Base-by-base conservation (phyloP, 179 eudicot species). In the Camellia oleifera region DNA sequence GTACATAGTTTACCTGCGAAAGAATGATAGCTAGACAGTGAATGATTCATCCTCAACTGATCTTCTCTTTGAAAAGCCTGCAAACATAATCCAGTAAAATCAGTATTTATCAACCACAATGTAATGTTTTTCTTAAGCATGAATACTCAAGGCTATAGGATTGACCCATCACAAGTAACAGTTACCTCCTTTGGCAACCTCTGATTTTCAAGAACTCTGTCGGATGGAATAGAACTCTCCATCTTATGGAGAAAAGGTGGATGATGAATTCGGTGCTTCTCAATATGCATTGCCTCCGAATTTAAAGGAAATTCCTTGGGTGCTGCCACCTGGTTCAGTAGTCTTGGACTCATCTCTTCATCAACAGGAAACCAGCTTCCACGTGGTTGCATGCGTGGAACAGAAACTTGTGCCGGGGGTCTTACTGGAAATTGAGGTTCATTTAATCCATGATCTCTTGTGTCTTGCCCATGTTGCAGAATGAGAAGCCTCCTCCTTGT, bases 401-500 rank as follows among this genome's bases (percentile, higher is more conserved):
- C 84, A 9, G 95, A 56, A 72, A 88, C 91, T 85, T 85, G 97
- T 71, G 89, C 75, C 3, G 97, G 88, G 42, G 95, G 82, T 79
- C 93, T 85, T 11, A 60, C 88, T n/a, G 94, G 87, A 83, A 97
- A 90, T 60, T 85, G 88, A 69, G 94, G 83, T 79, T 96, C 98
- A 82, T 66, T 79, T n/a, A 81, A 77, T 42, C 87, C 56, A 50
- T 71, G 83, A 65, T 95, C 96, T 85, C 95, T 88, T 57, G 77
- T 76, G 84, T 96, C 99, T 83, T 87, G 94, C 53, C 99, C 99
- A 85, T 97, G 99, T 83, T 96, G 98, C 86, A 96, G 86, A 81
- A 96, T 96, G 67, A 96, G 99, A 65, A 96, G 96, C 83, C 99
- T 82, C 81, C 99, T 84, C 88, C 99, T 89, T 46, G 97, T 92